Conservation (phyloP, 176 grass and related monocot genomes). For the Stipa capillata region DNA sequence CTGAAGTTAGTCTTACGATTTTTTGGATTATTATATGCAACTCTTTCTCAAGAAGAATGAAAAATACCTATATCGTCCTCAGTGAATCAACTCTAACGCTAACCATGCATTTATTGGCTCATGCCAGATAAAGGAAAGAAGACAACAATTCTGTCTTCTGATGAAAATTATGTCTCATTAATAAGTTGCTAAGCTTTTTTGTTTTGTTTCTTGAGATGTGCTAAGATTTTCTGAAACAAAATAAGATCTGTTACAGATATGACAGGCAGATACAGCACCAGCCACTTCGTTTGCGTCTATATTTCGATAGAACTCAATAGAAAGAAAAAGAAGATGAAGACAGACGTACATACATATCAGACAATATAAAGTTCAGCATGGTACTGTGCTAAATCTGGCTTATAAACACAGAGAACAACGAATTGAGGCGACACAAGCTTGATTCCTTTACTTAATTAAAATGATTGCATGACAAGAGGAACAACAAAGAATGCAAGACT, state of each 20-base stretch:
- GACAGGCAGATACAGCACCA: neutral
- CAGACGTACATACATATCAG: neutral
- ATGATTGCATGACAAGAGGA: neutral
- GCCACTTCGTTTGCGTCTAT: neutral
- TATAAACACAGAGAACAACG: neutral
- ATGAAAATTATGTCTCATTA: neutral
- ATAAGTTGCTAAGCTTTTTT: neutral
- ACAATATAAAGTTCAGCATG: neutral
- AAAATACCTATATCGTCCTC: neutral
- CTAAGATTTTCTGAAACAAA: neutral
- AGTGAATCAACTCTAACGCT: neutral
- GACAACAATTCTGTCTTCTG: neutral
- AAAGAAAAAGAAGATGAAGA: neutral
- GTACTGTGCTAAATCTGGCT: neutral
- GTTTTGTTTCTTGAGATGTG: too few species aligned
- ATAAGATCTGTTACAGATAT: neutral
- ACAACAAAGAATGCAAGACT: neutral
- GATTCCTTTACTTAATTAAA: slow-evolving; percentile 1
- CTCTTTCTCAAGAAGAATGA: neutral
- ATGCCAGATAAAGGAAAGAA: neutral
- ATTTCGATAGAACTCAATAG: neutral
- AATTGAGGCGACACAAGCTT: neutral
- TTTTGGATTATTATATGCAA: neutral
- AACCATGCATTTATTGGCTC: neutral
- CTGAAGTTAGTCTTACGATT: neutral